Percentiles rank a stretch among this genome's conserved stretches.
phyloP scores from a whole-genome alignment of 257 asterid species.

The Salvia miltiorrhiza region DNA sequence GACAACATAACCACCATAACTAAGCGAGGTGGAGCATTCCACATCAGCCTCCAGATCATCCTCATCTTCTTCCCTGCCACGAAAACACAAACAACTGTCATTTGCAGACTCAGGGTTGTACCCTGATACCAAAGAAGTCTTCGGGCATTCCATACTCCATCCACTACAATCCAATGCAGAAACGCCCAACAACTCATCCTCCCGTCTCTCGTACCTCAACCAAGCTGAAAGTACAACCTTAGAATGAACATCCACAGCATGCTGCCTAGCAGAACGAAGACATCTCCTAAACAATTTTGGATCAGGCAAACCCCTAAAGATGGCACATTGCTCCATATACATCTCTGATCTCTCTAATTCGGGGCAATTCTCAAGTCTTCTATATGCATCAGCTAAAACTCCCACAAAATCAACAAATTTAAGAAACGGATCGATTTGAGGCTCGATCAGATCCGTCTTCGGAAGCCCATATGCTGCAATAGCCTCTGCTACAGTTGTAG shows the following conservation, averaged over 20 bases:
- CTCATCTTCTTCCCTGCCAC: slow-evolving; percentile 30
- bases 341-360: slow-evolving; percentile 52
- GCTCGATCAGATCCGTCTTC: slow-evolving; percentile 68
- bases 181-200: slow-evolving; percentile 79
- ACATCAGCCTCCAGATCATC: slow-evolving; percentile 20
- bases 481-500: slow-evolving; percentile 46
- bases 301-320: slow-evolving; percentile 67
- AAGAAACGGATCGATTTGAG: slow-evolving; percentile 69
- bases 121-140: slow-evolving; percentile 55
- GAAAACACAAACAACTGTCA: slow-evolving; percentile 59
- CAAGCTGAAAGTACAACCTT: slow-evolving; percentile 91
- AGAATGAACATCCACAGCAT: slow-evolving; percentile 83
- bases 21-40: slow-evolving; percentile 67
- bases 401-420: slow-evolving; percentile 69
- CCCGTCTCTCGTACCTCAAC: slow-evolving; percentile 90
- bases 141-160: slow-evolving; percentile 79
- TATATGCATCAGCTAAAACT: slow-evolving; percentile 55
- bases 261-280: slow-evolving; percentile 75
- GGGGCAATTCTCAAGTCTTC: slow-evolving; percentile 51
- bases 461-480: slow-evolving; percentile 78
- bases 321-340: slow-evolving; percentile 76
- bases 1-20: slow-evolving; percentile 30
- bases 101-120: slow-evolving; percentile 79
- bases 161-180: slow-evolving; percentile 88
- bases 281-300: slow-evolving; percentile 84